Conservation (phyloP, 805 yeast species). For the Kodamaea nitidulidarum region DNA sequence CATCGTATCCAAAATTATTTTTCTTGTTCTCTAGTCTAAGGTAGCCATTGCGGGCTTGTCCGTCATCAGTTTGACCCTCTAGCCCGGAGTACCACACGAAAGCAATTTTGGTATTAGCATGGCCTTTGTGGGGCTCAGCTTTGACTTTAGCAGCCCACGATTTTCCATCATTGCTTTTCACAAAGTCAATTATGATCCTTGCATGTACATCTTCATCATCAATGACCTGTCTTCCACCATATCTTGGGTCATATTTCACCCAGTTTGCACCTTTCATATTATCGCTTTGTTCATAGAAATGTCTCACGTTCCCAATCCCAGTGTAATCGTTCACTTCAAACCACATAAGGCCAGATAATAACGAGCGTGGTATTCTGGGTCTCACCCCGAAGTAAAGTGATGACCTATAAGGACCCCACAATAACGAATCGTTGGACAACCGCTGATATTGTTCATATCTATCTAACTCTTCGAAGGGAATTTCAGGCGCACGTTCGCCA, state of each 20-base stretch:
- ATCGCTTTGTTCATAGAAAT: slow-evolving; percentile 70
- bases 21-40: slow-evolving; percentile 23
- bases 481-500: neutral
- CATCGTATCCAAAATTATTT: slow-evolving; percentile 29
- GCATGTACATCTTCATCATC: slow-evolving; percentile 62
- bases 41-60: slow-evolving; percentile 17
- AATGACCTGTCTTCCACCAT: slow-evolving; percentile 79
- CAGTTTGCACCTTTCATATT: slow-evolving; percentile 74
- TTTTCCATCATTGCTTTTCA: slow-evolving; percentile 63
- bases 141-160: slow-evolving; percentile 78
- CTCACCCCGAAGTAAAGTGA: slow-evolving; percentile 81
- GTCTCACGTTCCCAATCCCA: slow-evolving; percentile 59
- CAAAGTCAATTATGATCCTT: slow-evolving; percentile 65
- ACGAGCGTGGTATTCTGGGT: slow-evolving; percentile 73
- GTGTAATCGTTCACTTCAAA: slow-evolving; percentile 57
- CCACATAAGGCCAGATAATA: slow-evolving; percentile 86
- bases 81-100: slow-evolving; percentile 76
- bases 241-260: slow-evolving; percentile 81
- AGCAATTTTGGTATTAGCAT: slow-evolving; percentile 50
- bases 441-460: slow-evolving; percentile 11
- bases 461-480: slow-evolving; percentile 8
- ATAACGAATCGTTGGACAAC: slow-evolving; percentile 22
- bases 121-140: slow-evolving; percentile 57
- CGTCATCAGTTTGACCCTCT: slow-evolving; percentile 46
- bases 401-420: slow-evolving; percentile 94